Percentiles rank a stretch among this genome's conserved stretches.
Evolutionary conservation across 768 basidiomycete species (phyloP).

Genomic region (Butyriboletus loyo): DNA sequence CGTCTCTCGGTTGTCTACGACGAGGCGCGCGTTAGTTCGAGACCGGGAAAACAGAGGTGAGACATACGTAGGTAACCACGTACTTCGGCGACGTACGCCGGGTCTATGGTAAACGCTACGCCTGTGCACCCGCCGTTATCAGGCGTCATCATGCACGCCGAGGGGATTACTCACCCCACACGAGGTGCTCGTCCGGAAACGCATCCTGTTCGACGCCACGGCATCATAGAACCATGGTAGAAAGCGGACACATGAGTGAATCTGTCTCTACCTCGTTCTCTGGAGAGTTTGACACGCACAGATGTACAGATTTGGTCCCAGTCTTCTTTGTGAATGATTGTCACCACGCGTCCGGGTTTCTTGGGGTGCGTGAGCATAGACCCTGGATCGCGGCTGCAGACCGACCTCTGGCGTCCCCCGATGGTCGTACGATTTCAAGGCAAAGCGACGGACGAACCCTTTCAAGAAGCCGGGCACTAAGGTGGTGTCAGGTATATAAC

Average conservation of each 20-base stretch:
- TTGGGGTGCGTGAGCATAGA: constrained; percentile 40
- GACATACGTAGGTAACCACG: constrained; percentile 72
- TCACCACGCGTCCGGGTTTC: constrained; percentile 87
- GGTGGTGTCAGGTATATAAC: background rate
- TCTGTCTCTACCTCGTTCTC: background rate
- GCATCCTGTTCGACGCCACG: constrained; percentile 17
- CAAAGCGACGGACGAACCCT: constrained; percentile 86
- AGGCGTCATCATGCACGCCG: background rate
- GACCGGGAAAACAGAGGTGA: background rate
- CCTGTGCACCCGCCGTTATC: constrained; percentile 39
- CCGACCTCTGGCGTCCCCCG: constrained; percentile 80
- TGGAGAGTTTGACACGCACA: constrained; percentile 36
- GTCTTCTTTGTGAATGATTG: constrained; percentile 81
- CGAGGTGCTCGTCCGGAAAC: constrained; percentile 26
- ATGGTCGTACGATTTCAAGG: constrained; percentile 89
- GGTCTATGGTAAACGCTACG: constrained; percentile 85
- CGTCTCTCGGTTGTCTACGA: constrained; percentile 78
- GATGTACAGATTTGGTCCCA: constrained; percentile 71
- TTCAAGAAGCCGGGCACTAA: constrained; percentile 80
- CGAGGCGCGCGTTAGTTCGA: background rate
- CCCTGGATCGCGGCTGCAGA: constrained; percentile 54
- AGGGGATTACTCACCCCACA: constrained; percentile 60
- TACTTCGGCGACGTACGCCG: constrained; percentile 68
- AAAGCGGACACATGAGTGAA: background rate
- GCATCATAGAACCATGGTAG: background rate